Base-by-base conservation (phyloP, 768 basidiomycete genomes). In the Hericium rajendrae region DNA sequence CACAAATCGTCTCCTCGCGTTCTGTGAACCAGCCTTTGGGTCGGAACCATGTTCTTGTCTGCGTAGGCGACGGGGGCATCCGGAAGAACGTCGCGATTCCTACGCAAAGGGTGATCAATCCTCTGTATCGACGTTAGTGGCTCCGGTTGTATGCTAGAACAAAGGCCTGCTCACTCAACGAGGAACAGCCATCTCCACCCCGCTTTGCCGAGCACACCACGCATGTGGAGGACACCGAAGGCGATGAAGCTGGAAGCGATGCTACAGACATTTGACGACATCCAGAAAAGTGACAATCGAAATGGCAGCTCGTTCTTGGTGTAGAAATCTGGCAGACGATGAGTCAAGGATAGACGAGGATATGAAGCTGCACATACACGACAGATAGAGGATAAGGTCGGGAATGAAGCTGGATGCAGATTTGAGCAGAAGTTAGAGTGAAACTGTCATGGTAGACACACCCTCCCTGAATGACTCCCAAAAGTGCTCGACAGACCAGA, bases 101-200 rank as follows among this genome's bases (percentile, higher is more conserved):
- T 57, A 82, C 71, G 4, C 64, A 38, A 13, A 81, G 67, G 0
- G 82, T 81, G 5, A 78, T 22, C 37, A 73, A 60, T 18, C 79
- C 81, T 75, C 79, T 39, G 78, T 63, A 8, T 69, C 67, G 1
- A 79, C 80, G 13, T 62, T 67, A 10, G 79, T 60, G 80, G 70
- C 41, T 66, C 65, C 26, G 82, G 67, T 26, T 32, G 82, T 74
- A 50, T 81, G 74, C 32, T 32, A 32, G 32, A 32, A 32, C 8
- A 8, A 32, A 6, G 78, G 78, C 68, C 16, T 62, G 55, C 60
- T 43, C 28, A 71, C 76, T 83, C 82, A 20, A 85, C 62, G 38
- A 85, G 68, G 65, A 85, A 82, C 38, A 84, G 70, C 81, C 81
- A 81, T n/a, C 74, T 76, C 80, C 81, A 81, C 2, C 81, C 81